Evolutionary conservation across 2,329 filamentous ascomycete species (phyloP).

Genomic region (Penicillium aurantiogriseum): DNA sequence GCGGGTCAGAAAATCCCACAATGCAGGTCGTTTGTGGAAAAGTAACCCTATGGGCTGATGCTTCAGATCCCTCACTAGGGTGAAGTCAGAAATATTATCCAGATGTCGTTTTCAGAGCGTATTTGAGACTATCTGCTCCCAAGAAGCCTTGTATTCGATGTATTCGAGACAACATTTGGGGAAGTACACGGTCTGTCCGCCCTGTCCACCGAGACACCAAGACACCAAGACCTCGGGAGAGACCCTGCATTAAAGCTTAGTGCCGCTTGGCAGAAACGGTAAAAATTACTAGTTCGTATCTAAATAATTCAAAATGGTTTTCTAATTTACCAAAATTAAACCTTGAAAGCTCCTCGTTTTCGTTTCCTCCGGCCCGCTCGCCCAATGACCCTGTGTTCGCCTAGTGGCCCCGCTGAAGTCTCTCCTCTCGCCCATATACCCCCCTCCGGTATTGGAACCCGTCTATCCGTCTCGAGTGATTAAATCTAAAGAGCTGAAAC

Average conservation of each 20-base stretch:
- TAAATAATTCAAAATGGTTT: neutral
- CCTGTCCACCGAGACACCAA: neutral
- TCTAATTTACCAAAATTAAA: neutral
- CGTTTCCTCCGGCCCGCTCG: neutral
- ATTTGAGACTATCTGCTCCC: neutral
- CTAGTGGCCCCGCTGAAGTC: neutral
- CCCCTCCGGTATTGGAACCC: neutral
- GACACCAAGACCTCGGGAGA: neutral
- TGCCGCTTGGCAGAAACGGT: neutral
- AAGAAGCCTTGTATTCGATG: neutral
- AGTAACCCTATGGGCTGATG: neutral
- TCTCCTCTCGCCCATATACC: neutral
- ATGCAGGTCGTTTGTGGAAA: neutral
- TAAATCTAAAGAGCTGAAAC: neutral
- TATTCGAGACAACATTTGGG: neutral
- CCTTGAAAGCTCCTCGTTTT: neutral
- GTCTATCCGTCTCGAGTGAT: neutral
- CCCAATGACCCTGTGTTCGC: neutral
- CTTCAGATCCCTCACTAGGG: neutral
- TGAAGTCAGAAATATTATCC: neutral
- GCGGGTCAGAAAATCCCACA: neutral
- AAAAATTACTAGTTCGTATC: neutral
- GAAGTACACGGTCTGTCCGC: neutral
- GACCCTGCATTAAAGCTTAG: constrained; percentile 1
- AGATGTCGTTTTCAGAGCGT: neutral